Evolutionary conservation across 768 basidiomycete genomes (phyloP).

Genomic region (Naematelia encephala): DNA sequence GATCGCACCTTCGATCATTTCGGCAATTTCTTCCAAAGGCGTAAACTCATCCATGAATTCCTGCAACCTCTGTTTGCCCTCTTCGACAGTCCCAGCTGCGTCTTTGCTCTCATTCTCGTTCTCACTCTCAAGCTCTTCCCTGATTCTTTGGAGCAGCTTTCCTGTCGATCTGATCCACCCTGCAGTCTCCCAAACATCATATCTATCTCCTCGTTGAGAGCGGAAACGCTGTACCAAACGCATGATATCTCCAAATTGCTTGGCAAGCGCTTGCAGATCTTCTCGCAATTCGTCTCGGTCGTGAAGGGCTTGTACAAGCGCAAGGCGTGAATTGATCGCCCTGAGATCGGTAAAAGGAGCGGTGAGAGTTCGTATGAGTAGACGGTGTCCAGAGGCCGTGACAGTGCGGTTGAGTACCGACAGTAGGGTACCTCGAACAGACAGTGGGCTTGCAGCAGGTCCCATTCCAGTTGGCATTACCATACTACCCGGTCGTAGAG

Average conservation of each 20-base stretch:
- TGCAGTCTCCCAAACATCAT: slow-evolving; percentile 44
- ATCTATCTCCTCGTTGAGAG: slow-evolving; percentile 27
- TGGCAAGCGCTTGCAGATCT: slow-evolving; percentile 37
- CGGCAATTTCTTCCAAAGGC: slow-evolving; percentile 19
- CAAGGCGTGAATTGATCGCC: slow-evolving; percentile 32
- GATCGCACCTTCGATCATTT: slow-evolving; percentile 34
- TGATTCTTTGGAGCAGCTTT: slow-evolving; percentile 19
- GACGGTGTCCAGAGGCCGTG: slow-evolving; percentile 43
- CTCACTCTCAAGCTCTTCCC: slow-evolving; percentile 19
- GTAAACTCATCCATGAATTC: slow-evolving; percentile 16
- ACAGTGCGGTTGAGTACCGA: slow-evolving; percentile 42
- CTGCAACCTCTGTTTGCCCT: slow-evolving; percentile 14
- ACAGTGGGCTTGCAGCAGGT: slow-evolving; percentile 23
- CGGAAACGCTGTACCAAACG: slow-evolving; percentile 45
- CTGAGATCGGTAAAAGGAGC: slow-evolving; percentile 40
- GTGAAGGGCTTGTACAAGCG: slow-evolving; percentile 43
- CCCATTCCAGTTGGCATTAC: slow-evolving; percentile 2
- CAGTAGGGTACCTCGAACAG: slow-evolving; percentile 43
- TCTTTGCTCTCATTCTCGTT: background rate
- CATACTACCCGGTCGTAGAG: slow-evolving; percentile 34
- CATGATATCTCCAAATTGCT: slow-evolving; percentile 38
- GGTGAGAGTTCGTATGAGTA: slow-evolving; percentile 43
- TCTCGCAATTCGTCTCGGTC: slow-evolving; percentile 31
- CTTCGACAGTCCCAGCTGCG: background rate
- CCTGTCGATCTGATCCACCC: slow-evolving; percentile 32